Conservation (phyloP, 2,329 filamentous ascomycete species). For the Leptographium flavum region DNA sequence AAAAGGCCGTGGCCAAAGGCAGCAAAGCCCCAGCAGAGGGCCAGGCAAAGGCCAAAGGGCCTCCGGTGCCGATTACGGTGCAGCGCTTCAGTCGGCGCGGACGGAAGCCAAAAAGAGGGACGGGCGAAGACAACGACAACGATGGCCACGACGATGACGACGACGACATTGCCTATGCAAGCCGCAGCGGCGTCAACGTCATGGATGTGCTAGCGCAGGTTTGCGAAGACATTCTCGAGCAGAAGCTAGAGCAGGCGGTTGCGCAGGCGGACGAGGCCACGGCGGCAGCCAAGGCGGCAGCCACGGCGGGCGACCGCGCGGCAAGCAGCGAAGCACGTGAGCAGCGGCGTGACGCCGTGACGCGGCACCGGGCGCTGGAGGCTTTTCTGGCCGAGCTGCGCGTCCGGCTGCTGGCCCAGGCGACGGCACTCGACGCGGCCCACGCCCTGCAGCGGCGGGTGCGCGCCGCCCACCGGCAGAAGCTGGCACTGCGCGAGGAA, state of each 20-base stretch:
- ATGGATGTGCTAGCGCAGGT: conserved; percentile 48
- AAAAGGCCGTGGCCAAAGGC: conserved; percentile 9
- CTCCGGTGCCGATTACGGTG: conserved; percentile 38
- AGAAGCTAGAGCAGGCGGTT: conserved; percentile 30
- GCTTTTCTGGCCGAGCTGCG: conserved; percentile 44
- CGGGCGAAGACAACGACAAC: conserved; percentile 25
- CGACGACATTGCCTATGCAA: conserved; percentile 37
- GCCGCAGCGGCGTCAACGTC: conserved; percentile 41
- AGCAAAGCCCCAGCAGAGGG: not conserved
- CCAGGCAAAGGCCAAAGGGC: not conserved
- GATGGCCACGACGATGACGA: conserved; percentile 16
- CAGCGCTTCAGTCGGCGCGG: conserved; percentile 40
- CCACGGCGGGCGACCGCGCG: not conserved
- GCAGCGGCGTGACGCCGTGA: not conserved
- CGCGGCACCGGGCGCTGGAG: conserved; percentile 40
- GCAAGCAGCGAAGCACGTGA: not conserved
- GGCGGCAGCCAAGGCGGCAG: conserved; percentile 15
- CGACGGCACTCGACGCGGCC: conserved; percentile 44
- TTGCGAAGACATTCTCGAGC: conserved; percentile 44
- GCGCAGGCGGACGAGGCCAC: conserved; percentile 24
- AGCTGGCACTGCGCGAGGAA: conserved; percentile 40
- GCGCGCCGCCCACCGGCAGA: conserved; percentile 41
- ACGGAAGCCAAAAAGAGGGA: conserved; percentile 11
- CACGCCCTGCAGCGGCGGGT: conserved; percentile 43
- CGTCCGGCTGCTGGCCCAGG: conserved; percentile 42